Evolutionary conservation across 257 asterid genomes (phyloP).

Genomic region (Solanum sejunctum): DNA sequence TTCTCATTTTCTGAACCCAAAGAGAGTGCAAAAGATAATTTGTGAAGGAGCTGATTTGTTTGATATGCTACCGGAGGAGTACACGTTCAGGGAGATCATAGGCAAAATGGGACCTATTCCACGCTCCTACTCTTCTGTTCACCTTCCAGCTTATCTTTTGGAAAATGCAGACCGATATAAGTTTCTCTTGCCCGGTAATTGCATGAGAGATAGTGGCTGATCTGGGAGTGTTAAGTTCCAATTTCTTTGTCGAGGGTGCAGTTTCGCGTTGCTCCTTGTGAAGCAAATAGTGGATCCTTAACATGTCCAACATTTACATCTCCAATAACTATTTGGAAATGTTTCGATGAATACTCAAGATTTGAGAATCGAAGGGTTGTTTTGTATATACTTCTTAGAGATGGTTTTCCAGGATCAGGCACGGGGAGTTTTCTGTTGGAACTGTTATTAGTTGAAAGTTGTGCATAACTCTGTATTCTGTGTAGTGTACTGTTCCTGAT

Average conservation of each 20-base stretch:
- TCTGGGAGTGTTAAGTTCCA: not conserved
- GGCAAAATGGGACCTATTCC: conserved; percentile 83
- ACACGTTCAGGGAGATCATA: conserved; percentile 63
- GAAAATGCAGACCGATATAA: conserved; percentile 55
- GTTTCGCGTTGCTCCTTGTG: conserved; percentile 15
- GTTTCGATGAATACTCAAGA: conserved; percentile 9
- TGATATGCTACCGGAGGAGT: conserved; percentile 88
- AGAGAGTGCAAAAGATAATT: conserved; percentile 60
- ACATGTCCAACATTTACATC: conserved; percentile 17
- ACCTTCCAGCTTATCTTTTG: conserved; percentile 71
- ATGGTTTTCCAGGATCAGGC: conserved; percentile 6
- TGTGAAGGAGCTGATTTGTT: conserved; percentile 72
- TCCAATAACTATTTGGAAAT: conserved; percentile 36
- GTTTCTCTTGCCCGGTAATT: conserved; percentile 71
- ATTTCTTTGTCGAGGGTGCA: conserved; percentile 18
- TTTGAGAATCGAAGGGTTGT: not conserved
- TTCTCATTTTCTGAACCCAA: conserved; percentile 54
- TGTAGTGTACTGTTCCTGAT: not conserved
- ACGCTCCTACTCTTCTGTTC: conserved; percentile 70
- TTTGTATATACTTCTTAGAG: conserved; percentile 24
- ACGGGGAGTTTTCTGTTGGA: conserved; percentile 4
- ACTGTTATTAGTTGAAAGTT: not conserved
- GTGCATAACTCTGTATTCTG: not conserved
- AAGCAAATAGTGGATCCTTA: conserved; percentile 11
- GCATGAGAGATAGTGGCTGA: conserved; percentile 63